Base-by-base conservation (phyloP, 176 grass and related monocot species). In the Elaeis guineensis region DNA sequence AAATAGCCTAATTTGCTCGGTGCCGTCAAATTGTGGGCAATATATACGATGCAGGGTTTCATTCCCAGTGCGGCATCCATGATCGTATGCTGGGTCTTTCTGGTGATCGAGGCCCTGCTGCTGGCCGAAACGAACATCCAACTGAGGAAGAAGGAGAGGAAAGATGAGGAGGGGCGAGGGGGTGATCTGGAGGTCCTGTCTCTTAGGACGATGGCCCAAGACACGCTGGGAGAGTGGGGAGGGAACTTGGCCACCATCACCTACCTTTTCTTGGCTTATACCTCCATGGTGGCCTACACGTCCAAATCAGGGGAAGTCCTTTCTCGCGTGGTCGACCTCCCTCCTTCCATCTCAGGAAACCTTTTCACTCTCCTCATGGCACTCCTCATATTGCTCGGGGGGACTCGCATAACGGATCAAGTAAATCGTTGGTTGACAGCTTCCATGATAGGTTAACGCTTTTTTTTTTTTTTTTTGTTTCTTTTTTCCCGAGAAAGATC, bases 221-320 rank as follows among this genome's bases (percentile, higher is more conserved):
- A 83, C 70, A 95, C 90, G 52, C 67, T 89, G 54, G 85, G 82
- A 62, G 70, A 72, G 77, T 89, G 75, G 75, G 85, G 90, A 74
- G 85, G 90, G 25, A 85, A 89, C 67, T 15, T 95, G 52, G 79
- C 85, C 55, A 71, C 82, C 9, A 58, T 54, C 50, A 65, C 82
- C 54, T 89, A 95, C 73, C 66, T 89, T 9, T 95, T 95, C 69
- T 65, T 89, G 69, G 67, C 69, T 65, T 89, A 95, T 69, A 83
- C 82, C 0, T 95, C 69, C 66, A 83, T 83, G 85, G 80, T 95
- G 14, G 82, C 90, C 17, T 95, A 89, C 79, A 72, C 79, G 49
- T 86, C 85, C 65, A 95, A 76, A 73, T 86, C 85, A 58, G 77
- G 82, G 49, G 79, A 86, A 73, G 82, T 89, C 23, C 73, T 95